These are phyloP conservation scores for Penicillium waksmanii DNA, from an alignment of 495 filamentous ascomycete species.

Conservation along the genomic window DNA sequence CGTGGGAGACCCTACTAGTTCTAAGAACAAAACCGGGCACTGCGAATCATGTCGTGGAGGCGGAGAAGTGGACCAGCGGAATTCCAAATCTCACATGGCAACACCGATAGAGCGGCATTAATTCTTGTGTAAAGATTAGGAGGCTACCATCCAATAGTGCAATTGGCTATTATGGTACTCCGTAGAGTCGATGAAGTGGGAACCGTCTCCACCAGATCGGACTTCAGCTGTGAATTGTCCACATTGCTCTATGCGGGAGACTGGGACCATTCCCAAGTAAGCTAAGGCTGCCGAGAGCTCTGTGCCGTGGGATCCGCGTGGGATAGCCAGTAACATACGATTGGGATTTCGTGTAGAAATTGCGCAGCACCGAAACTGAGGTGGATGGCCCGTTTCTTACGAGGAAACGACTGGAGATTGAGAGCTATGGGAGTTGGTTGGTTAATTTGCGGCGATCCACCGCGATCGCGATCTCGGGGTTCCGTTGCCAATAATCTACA, in stretches of 20 bases:
- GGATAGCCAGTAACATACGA: neutral
- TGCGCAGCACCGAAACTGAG: neutral
- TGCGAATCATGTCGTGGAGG: constrained; percentile 2
- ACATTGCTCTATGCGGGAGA: constrained; percentile 12
- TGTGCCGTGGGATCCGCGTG: neutral
- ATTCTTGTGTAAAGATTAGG: neutral
- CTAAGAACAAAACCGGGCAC: neutral
- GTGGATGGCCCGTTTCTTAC: neutral
- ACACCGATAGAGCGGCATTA: constrained; percentile 5
- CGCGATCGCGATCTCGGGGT: constrained; percentile 19
- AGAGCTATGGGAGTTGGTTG: neutral
- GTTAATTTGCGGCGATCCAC: constrained; percentile 14
- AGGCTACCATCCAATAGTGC: constrained; percentile 9
- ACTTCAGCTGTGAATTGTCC: constrained; percentile 22
- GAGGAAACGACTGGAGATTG: neutral
- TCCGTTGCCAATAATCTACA: constrained; percentile 14
- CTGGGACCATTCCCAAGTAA: constrained; percentile 6
- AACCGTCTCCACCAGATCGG: constrained; percentile 26
- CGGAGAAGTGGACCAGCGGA: constrained; percentile 3
- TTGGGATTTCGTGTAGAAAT: neutral
- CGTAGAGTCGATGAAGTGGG: constrained; percentile 11
- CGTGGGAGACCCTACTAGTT: constrained; percentile 1
- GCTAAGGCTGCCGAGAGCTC: constrained; percentile 13
- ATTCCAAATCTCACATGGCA: constrained; percentile 21
- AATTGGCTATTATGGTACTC: constrained; percentile 15